These are phyloP conservation scores for Pulveroboletus frians DNA, from an alignment of 768 basidiomycete genomes.

Conservation along the genomic window DNA sequence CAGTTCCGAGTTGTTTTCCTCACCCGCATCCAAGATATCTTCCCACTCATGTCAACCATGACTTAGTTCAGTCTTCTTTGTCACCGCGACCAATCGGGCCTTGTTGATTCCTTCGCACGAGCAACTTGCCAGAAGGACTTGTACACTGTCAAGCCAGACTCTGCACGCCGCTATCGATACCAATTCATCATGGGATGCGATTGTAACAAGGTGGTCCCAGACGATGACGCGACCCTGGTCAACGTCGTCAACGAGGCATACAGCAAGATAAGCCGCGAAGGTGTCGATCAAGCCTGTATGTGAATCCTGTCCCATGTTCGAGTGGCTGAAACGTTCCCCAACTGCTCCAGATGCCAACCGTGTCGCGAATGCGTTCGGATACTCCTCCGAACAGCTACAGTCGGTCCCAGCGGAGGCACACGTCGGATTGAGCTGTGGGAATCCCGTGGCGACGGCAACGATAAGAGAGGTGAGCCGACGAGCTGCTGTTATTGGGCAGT, in stretches of 20 bases:
- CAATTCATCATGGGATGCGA: slow-evolving; percentile 3
- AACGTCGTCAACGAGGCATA: slow-evolving; percentile 11
- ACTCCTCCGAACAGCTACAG: slow-evolving; percentile 38
- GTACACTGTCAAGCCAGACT: too few relatives aligned
- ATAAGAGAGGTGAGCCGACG: slow-evolving; percentile 38
- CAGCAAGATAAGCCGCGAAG: slow-evolving; percentile 6
- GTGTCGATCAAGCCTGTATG: slow-evolving; percentile 12
- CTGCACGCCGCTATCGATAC: neutral
- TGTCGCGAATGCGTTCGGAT: slow-evolving; percentile 40
- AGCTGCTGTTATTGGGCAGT: too few relatives aligned
- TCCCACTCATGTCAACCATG: too few relatives aligned
- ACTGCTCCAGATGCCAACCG: slow-evolving; percentile 9
- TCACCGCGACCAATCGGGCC: too few relatives aligned
- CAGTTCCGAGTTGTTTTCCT: too few relatives aligned
- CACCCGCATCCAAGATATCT: too few relatives aligned
- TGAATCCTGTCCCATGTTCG: too few relatives aligned
- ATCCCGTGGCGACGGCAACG: slow-evolving; percentile 42
- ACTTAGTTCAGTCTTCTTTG: too few relatives aligned
- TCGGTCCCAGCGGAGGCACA: slow-evolving; percentile 41
- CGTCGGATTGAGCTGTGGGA: slow-evolving; percentile 52
- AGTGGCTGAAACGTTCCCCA: neutral
- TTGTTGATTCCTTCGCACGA: too few relatives aligned
- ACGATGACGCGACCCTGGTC: neutral
- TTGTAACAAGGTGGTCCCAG: neutral
- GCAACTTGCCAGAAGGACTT: too few relatives aligned